These are phyloP conservation scores for Taiozyma sp. DNA, from an alignment of 1,139 yeast genomes.

Conservation along the genomic window DNA sequence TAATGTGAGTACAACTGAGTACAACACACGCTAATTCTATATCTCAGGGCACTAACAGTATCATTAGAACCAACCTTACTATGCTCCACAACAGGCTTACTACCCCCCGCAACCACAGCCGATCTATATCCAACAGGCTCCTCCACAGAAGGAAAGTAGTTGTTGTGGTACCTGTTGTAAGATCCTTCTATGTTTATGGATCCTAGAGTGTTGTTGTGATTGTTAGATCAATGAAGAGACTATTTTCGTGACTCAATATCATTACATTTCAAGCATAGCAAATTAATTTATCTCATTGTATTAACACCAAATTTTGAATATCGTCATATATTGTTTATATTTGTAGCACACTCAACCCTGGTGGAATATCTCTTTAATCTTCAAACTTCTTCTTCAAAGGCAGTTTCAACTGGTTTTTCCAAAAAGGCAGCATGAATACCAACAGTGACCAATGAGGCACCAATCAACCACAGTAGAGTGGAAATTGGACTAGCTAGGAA, in stretches of 20 bases:
- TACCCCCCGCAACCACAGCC: slow-evolving; percentile 32
- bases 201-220: slow-evolving; percentile 25
- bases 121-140: slow-evolving; percentile 33
- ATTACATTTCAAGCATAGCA: no score
- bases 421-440: slow-evolving; percentile 88
- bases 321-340: neutral
- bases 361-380: no score
- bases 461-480: slow-evolving; percentile 94
- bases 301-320: neutral
- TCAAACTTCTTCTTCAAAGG: slow-evolving; percentile 82
- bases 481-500: slow-evolving; percentile 91
- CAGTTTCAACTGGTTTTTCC: slow-evolving; percentile 98
- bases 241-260: no score
- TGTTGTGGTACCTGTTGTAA: slow-evolving; percentile 33
- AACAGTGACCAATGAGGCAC: slow-evolving; percentile 85
- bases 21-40: neutral
- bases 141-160: slow-evolving; percentile 22
- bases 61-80: slow-evolving; percentile 22
- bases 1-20: neutral
- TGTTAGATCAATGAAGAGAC: no score
- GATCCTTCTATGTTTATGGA: slow-evolving; percentile 32
- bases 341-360: neutral
- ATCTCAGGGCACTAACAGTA: neutral
- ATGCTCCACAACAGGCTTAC: slow-evolving; percentile 17
- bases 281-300: neutral